These are phyloP conservation scores for Kodamaea alishanica DNA, from an alignment of 1,139 yeast species.

Conservation along the genomic window DNA sequence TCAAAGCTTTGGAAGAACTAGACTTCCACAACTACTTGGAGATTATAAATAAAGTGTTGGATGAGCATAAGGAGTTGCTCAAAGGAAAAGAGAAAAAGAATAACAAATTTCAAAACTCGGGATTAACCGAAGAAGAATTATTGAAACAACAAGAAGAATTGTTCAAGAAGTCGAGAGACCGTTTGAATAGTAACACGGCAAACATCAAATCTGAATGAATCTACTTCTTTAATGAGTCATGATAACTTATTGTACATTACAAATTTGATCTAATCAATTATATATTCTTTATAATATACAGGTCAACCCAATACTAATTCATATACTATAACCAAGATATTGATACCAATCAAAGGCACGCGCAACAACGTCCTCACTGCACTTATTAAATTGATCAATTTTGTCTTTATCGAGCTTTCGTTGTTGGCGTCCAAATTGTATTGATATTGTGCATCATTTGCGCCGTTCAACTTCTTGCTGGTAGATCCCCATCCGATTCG, in stretches of 20 bases:
- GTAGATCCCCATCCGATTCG: constrained; percentile 51
- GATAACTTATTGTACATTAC: background rate
- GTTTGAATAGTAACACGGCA: constrained; percentile 44
- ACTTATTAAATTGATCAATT: constrained; percentile 60
- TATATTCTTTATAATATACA: constrained; percentile 1
- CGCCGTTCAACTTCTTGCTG: constrained; percentile 15
- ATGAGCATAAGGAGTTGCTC: constrained; percentile 82
- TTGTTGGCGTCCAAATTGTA: constrained; percentile 20
- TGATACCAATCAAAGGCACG: constrained; percentile 69
- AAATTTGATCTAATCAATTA: constrained; percentile 2
- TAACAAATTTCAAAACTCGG: constrained; percentile 90
- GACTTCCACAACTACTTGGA: constrained; percentile 86
- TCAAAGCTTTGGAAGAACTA: constrained; percentile 81
- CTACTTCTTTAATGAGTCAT: background rate
- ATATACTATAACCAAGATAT: constrained; percentile 63
- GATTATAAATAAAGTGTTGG: constrained; percentile 73
- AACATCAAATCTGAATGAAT: constrained; percentile 8
- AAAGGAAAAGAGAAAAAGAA: constrained; percentile 89
- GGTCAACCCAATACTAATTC: constrained; percentile 67
- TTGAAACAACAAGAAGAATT: constrained; percentile 89
- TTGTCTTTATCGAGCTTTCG: constrained; percentile 50
- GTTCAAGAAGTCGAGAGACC: constrained; percentile 82
- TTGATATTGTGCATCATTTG: constrained; percentile 23
- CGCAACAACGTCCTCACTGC: constrained; percentile 75
- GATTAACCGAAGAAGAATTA: constrained; percentile 87